A percentile compares a stretch with the other conserved stretches of the same genome.
phyloP scores from a whole-genome alignment of 2,329 filamentous ascomycete genomes.

The Trichoderma atrobrunneum region DNA sequence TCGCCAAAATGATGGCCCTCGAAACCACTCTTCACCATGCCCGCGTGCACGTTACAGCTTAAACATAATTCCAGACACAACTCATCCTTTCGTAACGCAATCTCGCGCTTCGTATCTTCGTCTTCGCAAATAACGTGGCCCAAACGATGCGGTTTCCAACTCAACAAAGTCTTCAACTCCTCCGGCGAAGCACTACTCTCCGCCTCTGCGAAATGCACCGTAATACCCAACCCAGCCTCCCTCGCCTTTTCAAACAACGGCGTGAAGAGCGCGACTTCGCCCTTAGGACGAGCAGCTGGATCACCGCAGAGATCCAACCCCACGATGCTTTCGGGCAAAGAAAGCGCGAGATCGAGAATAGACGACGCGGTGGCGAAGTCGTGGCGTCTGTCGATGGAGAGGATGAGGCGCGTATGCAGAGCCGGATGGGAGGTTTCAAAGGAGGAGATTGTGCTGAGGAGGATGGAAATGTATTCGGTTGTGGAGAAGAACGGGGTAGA shows the following conservation, averaged over 20 bases:
- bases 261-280: slow-evolving; percentile 58
- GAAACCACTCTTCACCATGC: slow-evolving; percentile 65
- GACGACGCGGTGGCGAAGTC: slow-evolving; percentile 58
- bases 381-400: slow-evolving; percentile 70
- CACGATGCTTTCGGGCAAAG: slow-evolving; percentile 54
- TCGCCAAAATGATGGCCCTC: slow-evolving; percentile 74
- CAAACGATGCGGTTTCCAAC: slow-evolving; percentile 64
- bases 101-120: slow-evolving; percentile 56
- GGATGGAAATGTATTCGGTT: slow-evolving; percentile 60
- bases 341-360: slow-evolving; percentile 62
- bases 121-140: slow-evolving; percentile 78
- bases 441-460: slow-evolving; percentile 61
- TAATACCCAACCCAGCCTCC: slow-evolving; percentile 57
- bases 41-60: slow-evolving; percentile 76
- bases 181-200: slow-evolving; percentile 51
- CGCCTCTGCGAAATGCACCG: slow-evolving; percentile 76
- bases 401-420: slow-evolving; percentile 65
- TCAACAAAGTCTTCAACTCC: slow-evolving; percentile 64
- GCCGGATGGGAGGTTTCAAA: slow-evolving; percentile 42
- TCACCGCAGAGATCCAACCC: slow-evolving; percentile 79
- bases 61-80: slow-evolving; percentile 74
- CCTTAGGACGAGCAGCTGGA: slow-evolving; percentile 50
- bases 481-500: slow-evolving; percentile 57
- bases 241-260: slow-evolving; percentile 58
- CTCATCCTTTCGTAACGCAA: slow-evolving; percentile 38